Percentiles rank a stretch among this genome's conserved stretches.
Evolutionary conservation across 2,329 filamentous ascomycete species (phyloP).

Genomic region (Samsoniella hepiali): DNA sequence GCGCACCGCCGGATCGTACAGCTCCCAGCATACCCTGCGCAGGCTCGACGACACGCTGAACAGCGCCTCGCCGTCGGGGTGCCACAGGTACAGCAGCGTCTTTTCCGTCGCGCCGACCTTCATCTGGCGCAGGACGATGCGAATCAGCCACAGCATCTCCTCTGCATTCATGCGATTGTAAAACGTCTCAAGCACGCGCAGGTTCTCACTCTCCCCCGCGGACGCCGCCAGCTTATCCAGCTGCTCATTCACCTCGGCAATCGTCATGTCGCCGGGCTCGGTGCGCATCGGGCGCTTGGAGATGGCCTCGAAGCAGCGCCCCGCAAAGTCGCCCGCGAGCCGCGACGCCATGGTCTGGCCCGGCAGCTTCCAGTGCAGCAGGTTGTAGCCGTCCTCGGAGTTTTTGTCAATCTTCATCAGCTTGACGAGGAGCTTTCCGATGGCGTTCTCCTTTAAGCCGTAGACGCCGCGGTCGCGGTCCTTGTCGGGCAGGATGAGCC

Average conservation of each 20-base stretch:
- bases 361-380: conserved; percentile 91
- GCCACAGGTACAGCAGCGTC: conserved; percentile 81
- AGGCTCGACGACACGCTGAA: conserved; percentile 92
- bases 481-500: conserved; percentile 88
- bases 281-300: conserved; percentile 77
- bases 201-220: conserved; percentile 77
- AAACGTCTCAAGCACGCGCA: conserved; percentile 77
- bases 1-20: conserved; percentile 68
- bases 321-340: conserved; percentile 87
- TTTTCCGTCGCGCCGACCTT: conserved; percentile 77
- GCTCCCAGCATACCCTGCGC: conserved; percentile 89
- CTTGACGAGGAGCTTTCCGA: conserved; percentile 87
- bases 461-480: conserved; percentile 92
- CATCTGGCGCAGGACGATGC: conserved; percentile 82
- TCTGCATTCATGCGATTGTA: conserved; percentile 90
- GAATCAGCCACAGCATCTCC: conserved; percentile 90
- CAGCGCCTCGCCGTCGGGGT: conserved; percentile 70
- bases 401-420: conserved; percentile 88
- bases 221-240: conserved; percentile 75
- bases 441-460: conserved; percentile 86
- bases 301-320: conserved; percentile 81
- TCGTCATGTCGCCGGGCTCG: conserved; percentile 72
- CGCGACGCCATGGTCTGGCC: conserved; percentile 60
- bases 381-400: conserved; percentile 80
- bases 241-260: conserved; percentile 84